A percentile compares a stretch with the other conserved stretches of the same genome.
These are phyloP conservation scores for Alternaria metachromatica DNA, from an alignment of 2,329 filamentous ascomycete genomes.

Conservation along the genomic window DNA sequence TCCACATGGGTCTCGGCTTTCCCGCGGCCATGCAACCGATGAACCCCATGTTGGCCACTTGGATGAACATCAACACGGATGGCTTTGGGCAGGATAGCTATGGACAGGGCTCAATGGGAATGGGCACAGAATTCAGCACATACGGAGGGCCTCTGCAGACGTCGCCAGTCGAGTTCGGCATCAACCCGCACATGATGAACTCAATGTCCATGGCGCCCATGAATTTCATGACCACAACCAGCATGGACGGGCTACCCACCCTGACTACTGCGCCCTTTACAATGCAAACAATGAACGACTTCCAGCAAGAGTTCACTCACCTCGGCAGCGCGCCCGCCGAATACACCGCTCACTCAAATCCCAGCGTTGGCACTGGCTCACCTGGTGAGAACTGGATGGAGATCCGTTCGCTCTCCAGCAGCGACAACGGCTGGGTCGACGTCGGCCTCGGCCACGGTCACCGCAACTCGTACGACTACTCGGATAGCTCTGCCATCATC, in stretches of 20 bases:
- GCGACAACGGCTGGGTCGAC: slow-evolving; percentile 85
- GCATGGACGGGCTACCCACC: slow-evolving; percentile 52
- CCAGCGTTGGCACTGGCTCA: slow-evolving; percentile 63
- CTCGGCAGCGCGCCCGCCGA: slow-evolving; percentile 59
- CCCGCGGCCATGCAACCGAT: slow-evolving; percentile 42
- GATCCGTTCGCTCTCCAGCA: slow-evolving; percentile 82
- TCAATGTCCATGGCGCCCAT: slow-evolving; percentile 15
- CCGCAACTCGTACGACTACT: slow-evolving; percentile 73
- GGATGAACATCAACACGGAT: slow-evolving; percentile 52
- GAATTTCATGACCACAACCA: slow-evolving; percentile 48
- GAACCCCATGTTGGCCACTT: slow-evolving; percentile 49
- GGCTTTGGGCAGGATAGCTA: slow-evolving; percentile 39
- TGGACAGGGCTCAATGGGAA: slow-evolving; percentile 32
- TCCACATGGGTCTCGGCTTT: slow-evolving; percentile 43
- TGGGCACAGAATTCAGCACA: slow-evolving; percentile 48
- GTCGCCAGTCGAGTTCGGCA: slow-evolving; percentile 55
- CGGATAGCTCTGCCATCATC: slow-evolving; percentile 67
- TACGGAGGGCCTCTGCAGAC: slow-evolving; percentile 53
- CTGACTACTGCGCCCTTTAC: slow-evolving; percentile 49
- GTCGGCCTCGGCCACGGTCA: slow-evolving; percentile 62
- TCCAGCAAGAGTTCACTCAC: slow-evolving; percentile 70
- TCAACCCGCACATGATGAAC: slow-evolving; percentile 47
- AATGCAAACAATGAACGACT: slow-evolving; percentile 63
- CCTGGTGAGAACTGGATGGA: slow-evolving; percentile 83
- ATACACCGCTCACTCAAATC: slow-evolving; percentile 43